Conservation (phyloP, 306 rosid species). For the Morella rubra region DNA sequence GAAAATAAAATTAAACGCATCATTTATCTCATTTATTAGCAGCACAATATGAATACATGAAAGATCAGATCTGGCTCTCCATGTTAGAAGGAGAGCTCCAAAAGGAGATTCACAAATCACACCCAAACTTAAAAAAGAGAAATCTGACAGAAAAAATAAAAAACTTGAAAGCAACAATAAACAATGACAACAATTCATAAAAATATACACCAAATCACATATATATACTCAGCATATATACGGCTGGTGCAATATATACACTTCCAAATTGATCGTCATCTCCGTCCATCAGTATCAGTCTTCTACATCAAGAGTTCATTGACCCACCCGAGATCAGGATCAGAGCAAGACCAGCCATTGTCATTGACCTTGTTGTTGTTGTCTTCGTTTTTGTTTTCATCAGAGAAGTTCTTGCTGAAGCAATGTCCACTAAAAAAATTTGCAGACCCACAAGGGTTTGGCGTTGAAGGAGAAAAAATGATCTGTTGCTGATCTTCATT, state of each 20-base stretch:
- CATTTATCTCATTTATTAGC: conserved; percentile 3
- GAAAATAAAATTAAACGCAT: too few species aligned
- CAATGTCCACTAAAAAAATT: conserved; percentile 21
- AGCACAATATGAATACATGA: background rate
- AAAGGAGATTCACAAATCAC: background rate
- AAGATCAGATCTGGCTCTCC: background rate
- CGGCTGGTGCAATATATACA: conserved; percentile 51
- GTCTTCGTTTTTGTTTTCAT: background rate
- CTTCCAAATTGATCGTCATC: conserved; percentile 22
- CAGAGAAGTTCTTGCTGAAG: conserved; percentile 12
- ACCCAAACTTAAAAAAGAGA: conserved; percentile 5
- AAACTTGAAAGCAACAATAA: conserved; percentile 24
- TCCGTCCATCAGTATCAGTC: conserved; percentile 9
- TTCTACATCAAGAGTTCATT: conserved; percentile 77
- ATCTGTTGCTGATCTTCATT: conserved; percentile 45
- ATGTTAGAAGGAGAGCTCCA: background rate
- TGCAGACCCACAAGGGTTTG: conserved; percentile 28
- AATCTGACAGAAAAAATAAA: conserved; percentile 25
- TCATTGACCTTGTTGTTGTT: conserved; percentile 19
- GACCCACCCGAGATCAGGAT: conserved; percentile 90
- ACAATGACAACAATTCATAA: conserved; percentile 1
- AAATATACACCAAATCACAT: conserved; percentile 36
- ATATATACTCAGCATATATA: conserved; percentile 19
- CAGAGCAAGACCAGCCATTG: conserved; percentile 31
- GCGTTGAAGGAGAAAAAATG: conserved; percentile 54